These are phyloP conservation scores for Zymoseptoria crescenta DNA, from an alignment of 2,329 filamentous ascomycete species.

Conservation along the genomic window DNA sequence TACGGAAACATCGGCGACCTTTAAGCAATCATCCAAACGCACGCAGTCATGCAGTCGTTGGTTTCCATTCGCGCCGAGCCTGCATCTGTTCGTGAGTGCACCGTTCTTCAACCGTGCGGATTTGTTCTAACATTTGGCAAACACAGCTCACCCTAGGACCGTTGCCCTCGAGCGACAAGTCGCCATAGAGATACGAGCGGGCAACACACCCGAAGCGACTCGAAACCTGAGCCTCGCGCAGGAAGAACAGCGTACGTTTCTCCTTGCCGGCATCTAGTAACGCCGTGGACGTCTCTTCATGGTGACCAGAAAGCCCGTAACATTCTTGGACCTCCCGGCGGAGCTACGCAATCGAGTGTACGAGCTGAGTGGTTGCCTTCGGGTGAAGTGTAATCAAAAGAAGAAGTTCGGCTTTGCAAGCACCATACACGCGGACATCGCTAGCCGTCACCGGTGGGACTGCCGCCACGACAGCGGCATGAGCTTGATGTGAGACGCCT, in stretches of 20 bases:
- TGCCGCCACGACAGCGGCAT: background rate
- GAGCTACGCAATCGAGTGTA: constrained; percentile 13
- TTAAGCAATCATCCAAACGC: background rate
- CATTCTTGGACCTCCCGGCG: constrained; percentile 10
- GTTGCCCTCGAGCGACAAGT: background rate
- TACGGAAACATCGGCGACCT: background rate
- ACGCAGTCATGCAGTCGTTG: background rate
- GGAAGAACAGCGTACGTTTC: background rate
- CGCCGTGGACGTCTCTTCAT: background rate
- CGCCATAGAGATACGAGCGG: background rate
- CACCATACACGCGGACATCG: background rate
- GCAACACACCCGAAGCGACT: background rate
- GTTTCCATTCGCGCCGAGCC: background rate
- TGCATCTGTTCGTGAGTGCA: background rate
- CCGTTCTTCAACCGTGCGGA: background rate
- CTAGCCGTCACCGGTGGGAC: background rate
- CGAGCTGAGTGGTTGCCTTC: constrained; percentile 9
- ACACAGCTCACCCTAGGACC: background rate
- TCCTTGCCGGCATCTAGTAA: background rate
- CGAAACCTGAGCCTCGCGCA: background rate
- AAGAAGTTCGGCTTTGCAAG: background rate
- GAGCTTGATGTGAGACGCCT: background rate
- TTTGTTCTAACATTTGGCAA: background rate
- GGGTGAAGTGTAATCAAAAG: background rate
- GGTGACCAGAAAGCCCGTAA: background rate